These are phyloP conservation scores for Penicillium concentricum DNA, from an alignment of 2,329 filamentous ascomycete genomes.

Conservation along the genomic window DNA sequence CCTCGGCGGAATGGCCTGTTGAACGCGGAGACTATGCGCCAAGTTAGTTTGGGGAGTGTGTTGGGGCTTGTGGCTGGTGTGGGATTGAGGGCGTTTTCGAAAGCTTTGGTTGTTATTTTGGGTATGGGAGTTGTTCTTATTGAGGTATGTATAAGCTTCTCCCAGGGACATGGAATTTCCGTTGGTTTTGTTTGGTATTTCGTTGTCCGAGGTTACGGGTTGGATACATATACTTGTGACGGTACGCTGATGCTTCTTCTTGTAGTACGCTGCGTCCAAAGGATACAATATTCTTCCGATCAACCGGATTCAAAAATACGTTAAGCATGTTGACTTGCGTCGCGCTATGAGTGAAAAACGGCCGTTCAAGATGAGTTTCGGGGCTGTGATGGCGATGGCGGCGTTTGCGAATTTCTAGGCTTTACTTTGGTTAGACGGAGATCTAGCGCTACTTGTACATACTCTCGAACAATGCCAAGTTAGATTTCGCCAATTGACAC, in stretches of 20 bases:
- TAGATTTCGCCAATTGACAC: neutral
- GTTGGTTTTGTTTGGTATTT: neutral
- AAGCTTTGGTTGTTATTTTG: slow-evolving; percentile 43
- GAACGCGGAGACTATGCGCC: slow-evolving; percentile 40
- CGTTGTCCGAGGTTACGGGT: neutral
- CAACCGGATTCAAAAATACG: slow-evolving; percentile 40
- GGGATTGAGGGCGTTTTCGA: slow-evolving; percentile 46
- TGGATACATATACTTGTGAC: neutral
- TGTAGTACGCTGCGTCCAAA: slow-evolving; percentile 46
- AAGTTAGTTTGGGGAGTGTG: slow-evolving; percentile 48
- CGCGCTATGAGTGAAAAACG: slow-evolving; percentile 40
- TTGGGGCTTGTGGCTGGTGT: slow-evolving; percentile 45
- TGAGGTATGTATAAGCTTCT: slow-evolving; percentile 37
- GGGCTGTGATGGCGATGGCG: slow-evolving; percentile 45
- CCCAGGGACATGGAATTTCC: neutral
- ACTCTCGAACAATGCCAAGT: neutral
- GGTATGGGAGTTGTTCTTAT: slow-evolving; percentile 45
- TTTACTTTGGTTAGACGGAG: neutral
- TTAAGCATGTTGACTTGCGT: slow-evolving; percentile 42
- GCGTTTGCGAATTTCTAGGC: slow-evolving; percentile 46
- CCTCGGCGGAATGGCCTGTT: slow-evolving; percentile 24
- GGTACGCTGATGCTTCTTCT: slow-evolving; percentile 1
- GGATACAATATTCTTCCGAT: slow-evolving; percentile 48
- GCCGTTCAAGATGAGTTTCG: slow-evolving; percentile 50
- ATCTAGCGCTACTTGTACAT: slow-evolving; percentile 11